Conservation (phyloP, 805 yeast genomes). For the Yamadazyma paraphyllophila region DNA sequence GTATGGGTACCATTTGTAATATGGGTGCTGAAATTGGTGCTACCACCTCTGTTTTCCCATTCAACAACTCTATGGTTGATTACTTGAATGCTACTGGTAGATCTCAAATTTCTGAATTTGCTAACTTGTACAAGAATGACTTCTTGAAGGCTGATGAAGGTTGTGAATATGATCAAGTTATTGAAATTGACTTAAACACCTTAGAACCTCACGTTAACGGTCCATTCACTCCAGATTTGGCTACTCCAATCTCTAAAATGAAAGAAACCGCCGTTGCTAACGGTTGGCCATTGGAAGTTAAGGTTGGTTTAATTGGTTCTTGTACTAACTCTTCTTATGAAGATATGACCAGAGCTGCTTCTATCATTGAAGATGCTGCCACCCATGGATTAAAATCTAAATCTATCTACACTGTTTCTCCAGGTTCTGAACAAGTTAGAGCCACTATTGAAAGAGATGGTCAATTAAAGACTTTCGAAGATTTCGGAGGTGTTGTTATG, state of each 20-base stretch:
- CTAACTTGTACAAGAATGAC: constrained; percentile 60
- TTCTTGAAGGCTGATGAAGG: constrained; percentile 85
- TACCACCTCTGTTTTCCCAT: constrained; percentile 96
- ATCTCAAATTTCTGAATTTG: constrained; percentile 79
- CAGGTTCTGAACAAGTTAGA: constrained; percentile 98
- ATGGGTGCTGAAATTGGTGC: constrained; percentile 99
- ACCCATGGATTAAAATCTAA: constrained; percentile 88
- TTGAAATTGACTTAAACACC: constrained; percentile 84
- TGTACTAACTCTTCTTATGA: constrained; percentile 98
- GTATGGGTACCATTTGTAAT: constrained; percentile 99
- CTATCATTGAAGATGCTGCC: constrained; percentile 88
- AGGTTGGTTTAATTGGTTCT: constrained; percentile 95
- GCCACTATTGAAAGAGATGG: constrained; percentile 98
- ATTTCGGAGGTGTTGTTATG: constrained; percentile 89
- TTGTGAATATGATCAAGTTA: constrained; percentile 88
- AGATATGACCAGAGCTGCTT: constrained; percentile 96
- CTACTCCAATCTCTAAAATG: constrained; percentile 89
- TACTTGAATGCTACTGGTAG: constrained; percentile 87
- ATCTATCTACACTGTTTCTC: constrained; percentile 89
- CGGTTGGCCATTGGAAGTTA: constrained; percentile 90
- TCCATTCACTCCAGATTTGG: constrained; percentile 97
- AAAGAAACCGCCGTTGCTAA: constrained; percentile 79
- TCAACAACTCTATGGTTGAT: constrained; percentile 83
- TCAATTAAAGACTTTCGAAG: constrained; percentile 79
- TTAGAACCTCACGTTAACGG: constrained; percentile 97